Evolutionary conservation across 2,329 filamentous ascomycete species (phyloP).

Genomic region (Macrophomina pseudophaseolina): DNA sequence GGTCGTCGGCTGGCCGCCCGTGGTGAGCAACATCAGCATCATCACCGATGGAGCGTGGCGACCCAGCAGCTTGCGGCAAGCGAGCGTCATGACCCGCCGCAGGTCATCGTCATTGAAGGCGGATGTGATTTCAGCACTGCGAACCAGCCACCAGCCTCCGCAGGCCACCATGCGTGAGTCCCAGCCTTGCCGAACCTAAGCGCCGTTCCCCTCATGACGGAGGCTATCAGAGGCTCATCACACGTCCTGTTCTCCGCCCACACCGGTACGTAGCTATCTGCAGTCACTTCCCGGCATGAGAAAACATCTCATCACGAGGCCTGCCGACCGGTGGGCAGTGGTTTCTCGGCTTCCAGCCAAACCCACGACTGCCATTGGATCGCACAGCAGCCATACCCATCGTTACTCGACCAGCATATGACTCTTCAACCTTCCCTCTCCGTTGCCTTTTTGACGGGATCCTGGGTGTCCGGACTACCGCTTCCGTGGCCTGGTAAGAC

Average conservation of each 20-base stretch:
- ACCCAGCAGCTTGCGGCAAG: neutral
- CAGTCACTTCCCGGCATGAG: neutral
- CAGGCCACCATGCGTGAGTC: neutral
- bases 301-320: slow-evolving; percentile 1
- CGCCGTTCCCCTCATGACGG: neutral
- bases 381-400: slow-evolving; percentile 4
- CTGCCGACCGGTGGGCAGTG: neutral
- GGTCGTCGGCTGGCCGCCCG: neutral
- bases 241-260: neutral
- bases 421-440: neutral
- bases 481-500: neutral
- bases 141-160: neutral
- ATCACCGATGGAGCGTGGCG: neutral
- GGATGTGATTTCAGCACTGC: slow-evolving; percentile 13
- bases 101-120: slow-evolving; percentile 8
- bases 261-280: neutral
- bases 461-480: slow-evolving; percentile 5
- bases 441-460: neutral
- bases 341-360: neutral
- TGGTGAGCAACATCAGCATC: neutral
- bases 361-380: neutral
- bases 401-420: neutral
- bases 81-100: slow-evolving; percentile 5
- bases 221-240: neutral
- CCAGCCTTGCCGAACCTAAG: slow-evolving; percentile 6